A percentile compares a stretch with the other conserved stretches of the same genome.
Evolutionary conservation across 2,329 filamentous ascomycete species (phyloP).

Genomic region (Cercospora citrullina): DNA sequence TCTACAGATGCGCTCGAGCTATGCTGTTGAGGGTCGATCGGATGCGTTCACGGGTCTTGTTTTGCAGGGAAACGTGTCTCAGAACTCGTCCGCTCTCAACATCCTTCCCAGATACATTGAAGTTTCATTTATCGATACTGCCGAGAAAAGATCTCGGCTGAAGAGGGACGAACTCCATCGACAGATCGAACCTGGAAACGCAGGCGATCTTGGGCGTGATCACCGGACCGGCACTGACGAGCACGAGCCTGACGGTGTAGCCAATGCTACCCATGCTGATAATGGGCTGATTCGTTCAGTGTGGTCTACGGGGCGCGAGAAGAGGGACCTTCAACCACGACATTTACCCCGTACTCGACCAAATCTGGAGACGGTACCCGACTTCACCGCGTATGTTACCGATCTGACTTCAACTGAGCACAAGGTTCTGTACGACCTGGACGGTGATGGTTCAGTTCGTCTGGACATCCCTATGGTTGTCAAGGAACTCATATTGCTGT

Average conservation of each 20-base stretch:
- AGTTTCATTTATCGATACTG: conserved; percentile 1
- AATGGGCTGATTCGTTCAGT: conserved; percentile 8
- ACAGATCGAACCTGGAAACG: not conserved
- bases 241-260: not conserved
- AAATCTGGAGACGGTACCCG: not conserved
- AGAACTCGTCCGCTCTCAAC: conserved; percentile 25
- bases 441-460: not conserved
- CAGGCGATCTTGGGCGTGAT: not conserved
- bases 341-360: not conserved
- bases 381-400: conserved; percentile 20
- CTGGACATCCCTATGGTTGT: not conserved
- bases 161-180: conserved; percentile 4
- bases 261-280: not conserved
- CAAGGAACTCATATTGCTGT: conserved; percentile 23
- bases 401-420: conserved; percentile 11
- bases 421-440: not conserved
- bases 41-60: conserved; percentile 25
- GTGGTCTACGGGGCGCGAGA: conserved; percentile 16
- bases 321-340: not conserved
- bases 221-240: not conserved
- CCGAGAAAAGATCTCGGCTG: not conserved
- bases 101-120: conserved; percentile 20
- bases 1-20: not conserved
- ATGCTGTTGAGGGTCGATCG: conserved; percentile 23
- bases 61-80: conserved; percentile 25